phyloP scores from a whole-genome alignment of 2,329 filamentous ascomycete genomes.

The Colletotrichum trifolii region DNA sequence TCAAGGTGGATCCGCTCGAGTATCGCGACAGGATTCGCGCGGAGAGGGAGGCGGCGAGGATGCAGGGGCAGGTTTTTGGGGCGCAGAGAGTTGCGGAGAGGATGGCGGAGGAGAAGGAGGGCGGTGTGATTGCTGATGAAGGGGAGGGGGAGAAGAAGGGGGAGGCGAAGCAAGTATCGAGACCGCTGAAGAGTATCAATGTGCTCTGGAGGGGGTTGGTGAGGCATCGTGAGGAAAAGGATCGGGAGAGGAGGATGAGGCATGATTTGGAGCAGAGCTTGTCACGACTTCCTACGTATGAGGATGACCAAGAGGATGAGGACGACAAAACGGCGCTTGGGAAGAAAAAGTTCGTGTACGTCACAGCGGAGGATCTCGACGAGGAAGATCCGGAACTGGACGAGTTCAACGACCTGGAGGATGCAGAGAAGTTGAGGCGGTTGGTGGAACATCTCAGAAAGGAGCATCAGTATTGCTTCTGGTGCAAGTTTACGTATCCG shows the following conservation, averaged over 20 bases:
- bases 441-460: conserved; percentile 77
- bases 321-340: conserved; percentile 79
- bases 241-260: conserved; percentile 73
- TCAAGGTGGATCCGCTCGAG: conserved; percentile 73
- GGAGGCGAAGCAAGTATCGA: conserved; percentile 46
- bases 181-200: conserved; percentile 75
- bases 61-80: conserved; percentile 76
- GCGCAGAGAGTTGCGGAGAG: conserved; percentile 87
- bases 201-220: conserved; percentile 84
- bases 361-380: conserved; percentile 75
- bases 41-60: conserved; percentile 75
- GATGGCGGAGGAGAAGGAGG: conserved; percentile 69
- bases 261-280: conserved; percentile 75
- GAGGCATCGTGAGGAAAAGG: conserved; percentile 74
- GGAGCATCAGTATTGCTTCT: conserved; percentile 88
- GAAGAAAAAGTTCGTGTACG: conserved; percentile 64
- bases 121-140: background rate
- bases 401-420: conserved; percentile 77
- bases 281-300: conserved; percentile 71
- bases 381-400: conserved; percentile 85
- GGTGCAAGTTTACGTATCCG: conserved; percentile 89
- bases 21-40: conserved; percentile 78
- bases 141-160: conserved; percentile 42
- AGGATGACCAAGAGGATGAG: conserved; percentile 73
- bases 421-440: conserved; percentile 72